phyloP scores from a whole-genome alignment of 2,329 filamentous ascomycete species.

The Curvularia spicifera region DNA sequence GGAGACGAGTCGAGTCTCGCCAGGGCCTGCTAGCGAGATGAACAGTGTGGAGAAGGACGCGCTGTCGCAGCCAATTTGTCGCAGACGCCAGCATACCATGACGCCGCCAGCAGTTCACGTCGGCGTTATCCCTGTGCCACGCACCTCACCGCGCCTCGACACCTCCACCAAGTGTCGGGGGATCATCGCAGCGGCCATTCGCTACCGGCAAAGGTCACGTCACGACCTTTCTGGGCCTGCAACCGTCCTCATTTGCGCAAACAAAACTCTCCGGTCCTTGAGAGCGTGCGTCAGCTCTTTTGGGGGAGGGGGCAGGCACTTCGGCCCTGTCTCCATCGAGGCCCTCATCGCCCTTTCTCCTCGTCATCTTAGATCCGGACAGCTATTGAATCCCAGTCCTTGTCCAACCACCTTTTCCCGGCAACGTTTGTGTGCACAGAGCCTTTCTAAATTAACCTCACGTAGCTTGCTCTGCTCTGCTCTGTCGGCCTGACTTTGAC shows the following conservation, averaged over 20 bases:
- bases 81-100: conserved; percentile 33
- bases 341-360: conserved; percentile 17
- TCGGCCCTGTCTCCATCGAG: conserved; percentile 34
- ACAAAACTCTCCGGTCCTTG: conserved; percentile 15
- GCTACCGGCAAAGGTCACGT: conserved; percentile 16
- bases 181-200: conserved; percentile 17
- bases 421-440: conserved; percentile 42
- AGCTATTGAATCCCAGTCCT: conserved; percentile 26
- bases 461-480: conserved; percentile 11
- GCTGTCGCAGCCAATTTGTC: conserved; percentile 39
- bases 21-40: conserved; percentile 47
- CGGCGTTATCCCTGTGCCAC: conserved; percentile 32
- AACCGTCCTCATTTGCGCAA: conserved; percentile 19
- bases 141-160: conserved; percentile 13
- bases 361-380: conserved; percentile 35
- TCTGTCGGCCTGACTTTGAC: neutral
- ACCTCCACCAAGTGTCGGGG: conserved; percentile 14
- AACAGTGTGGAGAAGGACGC: conserved; percentile 48
- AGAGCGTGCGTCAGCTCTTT: conserved; percentile 29
- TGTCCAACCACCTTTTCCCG: conserved; percentile 29
- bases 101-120: conserved; percentile 28
- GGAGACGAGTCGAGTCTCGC: conserved; percentile 36
- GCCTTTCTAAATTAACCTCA: conserved; percentile 36
- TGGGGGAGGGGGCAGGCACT: conserved; percentile 20
- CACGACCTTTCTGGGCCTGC: conserved; percentile 7